These are phyloP conservation scores for Leccinum disarticulatum DNA, from an alignment of 768 basidiomycete genomes.

Conservation along the genomic window DNA sequence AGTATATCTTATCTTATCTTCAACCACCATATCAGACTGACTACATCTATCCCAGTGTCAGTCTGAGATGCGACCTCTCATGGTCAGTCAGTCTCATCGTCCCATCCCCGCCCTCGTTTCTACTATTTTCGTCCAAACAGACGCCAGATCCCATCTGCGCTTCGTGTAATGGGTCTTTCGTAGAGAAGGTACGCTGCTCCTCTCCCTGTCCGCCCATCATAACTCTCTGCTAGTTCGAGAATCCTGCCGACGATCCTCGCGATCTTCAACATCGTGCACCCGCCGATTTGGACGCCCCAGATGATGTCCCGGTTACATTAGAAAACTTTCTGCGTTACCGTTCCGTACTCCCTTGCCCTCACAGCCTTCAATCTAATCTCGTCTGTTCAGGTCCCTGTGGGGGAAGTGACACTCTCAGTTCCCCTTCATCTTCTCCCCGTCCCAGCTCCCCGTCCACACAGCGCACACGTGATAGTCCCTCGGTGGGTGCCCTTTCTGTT, in stretches of 20 bases:
- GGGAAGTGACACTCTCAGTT: neutral
- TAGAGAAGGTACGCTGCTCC: slow-evolving; percentile 56
- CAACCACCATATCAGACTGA: slow-evolving; percentile 8
- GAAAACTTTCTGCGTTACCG: slow-evolving; percentile 50
- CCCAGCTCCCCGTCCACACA: slow-evolving; percentile 18
- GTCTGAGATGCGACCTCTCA: slow-evolving; percentile 87
- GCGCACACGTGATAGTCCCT: slow-evolving; percentile 13
- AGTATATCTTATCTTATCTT: slow-evolving; percentile 35
- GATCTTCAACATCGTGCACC: slow-evolving; percentile 47
- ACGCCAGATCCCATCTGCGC: slow-evolving; percentile 82
- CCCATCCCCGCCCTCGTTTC: neutral
- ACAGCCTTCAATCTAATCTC: neutral
- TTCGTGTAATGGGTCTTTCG: slow-evolving; percentile 77
- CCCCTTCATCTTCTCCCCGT: slow-evolving; percentile 4
- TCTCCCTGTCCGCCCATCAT: neutral
- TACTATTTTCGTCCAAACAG: slow-evolving; percentile 37
- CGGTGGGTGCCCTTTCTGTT: slow-evolving; percentile 11
- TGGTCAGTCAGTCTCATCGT: slow-evolving; percentile 49
- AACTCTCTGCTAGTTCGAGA: slow-evolving; percentile 58
- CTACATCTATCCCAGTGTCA: slow-evolving; percentile 56
- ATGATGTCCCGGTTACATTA: slow-evolving; percentile 40
- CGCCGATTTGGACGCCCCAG: slow-evolving; percentile 26
- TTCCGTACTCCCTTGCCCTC: slow-evolving; percentile 12
- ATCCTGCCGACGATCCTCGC: slow-evolving; percentile 73
- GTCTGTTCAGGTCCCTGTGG: slow-evolving; percentile 9